Evolutionary conservation across 2,329 filamentous ascomycete species (phyloP), one percentile per base, ranked within the genome.

Genomic region (Exutisphaerella laricina): DNA sequence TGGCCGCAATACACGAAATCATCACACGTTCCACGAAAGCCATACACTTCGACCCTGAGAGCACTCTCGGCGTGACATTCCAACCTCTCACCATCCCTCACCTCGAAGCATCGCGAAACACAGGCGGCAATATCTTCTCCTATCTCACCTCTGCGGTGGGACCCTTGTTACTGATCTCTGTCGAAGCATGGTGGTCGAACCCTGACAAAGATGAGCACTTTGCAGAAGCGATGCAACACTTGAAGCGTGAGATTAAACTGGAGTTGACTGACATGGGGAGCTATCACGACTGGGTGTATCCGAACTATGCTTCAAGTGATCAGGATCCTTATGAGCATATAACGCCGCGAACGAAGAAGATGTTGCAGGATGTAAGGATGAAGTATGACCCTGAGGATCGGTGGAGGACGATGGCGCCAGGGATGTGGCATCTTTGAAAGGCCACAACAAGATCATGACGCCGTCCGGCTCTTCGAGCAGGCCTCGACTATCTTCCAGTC

Each of bases 271-370:
- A 22, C 4, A 21, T 41, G 10, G 23, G 39, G 2, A 39, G 23
- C 14, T 34, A 48, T 4, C 31, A 48, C 16, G 29, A 37, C 13
- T 55, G 48, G 25, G 17, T 64, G 1, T 65, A 66, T 43, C 46
- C 63, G 12, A 65, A 63, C 39, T 66, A 66, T 50, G 64, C 63
- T 5, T 56, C 56, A 5, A 34, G 36, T 34, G 64, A 60, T 48
- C 61, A 66, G 44, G 50, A 65, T 29, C 61, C 59, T 6, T 58
- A 64, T 3, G 51, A 50, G 9, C 59, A 62, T 48, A 40, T 22
- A 43, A 43, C 17, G 55, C 50, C 47, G 48, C 54, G 25, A 28
- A 40, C 22, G 50, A 54, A 17, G n/a, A 34, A 30, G 16, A 45
- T 46, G 34, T 38, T 66, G 53, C 53, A 48, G 43, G 46, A 39